phyloP scores from a whole-genome alignment of 257 asterid species.

The Nicotiana paniculata region DNA sequence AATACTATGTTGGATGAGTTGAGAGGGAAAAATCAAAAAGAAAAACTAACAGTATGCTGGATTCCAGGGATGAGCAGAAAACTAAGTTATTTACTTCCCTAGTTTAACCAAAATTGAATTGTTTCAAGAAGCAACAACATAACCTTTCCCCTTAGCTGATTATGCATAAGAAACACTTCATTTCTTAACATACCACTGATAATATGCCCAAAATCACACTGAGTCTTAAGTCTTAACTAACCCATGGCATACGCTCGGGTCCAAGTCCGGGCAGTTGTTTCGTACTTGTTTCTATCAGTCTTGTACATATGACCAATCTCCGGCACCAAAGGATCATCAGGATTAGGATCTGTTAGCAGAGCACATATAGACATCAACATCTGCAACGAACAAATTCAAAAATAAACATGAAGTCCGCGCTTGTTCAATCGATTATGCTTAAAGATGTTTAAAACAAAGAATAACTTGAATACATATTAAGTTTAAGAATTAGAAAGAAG shows the following conservation, averaged over 20 bases:
- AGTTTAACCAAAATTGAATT: neutral
- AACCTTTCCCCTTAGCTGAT: conserved; percentile 10
- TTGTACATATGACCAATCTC: conserved; percentile 42
- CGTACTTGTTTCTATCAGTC: conserved; percentile 32
- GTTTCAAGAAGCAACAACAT: conserved; percentile 4
- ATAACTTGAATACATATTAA: no score
- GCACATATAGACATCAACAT: conserved; percentile 34
- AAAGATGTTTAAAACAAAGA: neutral
- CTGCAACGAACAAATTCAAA: conserved; percentile 6
- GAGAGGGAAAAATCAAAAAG: no score
- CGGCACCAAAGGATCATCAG: conserved; percentile 39
- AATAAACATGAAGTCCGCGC: neutral
- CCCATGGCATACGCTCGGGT: conserved; percentile 39
- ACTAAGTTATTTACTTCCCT: no score
- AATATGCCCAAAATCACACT: neutral
- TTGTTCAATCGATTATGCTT: neutral
- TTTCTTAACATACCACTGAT: neutral
- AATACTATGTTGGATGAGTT: no score
- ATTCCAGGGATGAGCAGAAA: no score
- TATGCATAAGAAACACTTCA: conserved; percentile 4
- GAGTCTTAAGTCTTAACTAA: neutral
- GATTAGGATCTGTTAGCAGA: conserved; percentile 36
- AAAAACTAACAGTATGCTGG: no score
- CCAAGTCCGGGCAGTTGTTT: conserved; percentile 39
- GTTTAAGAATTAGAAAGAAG: neutral